These are phyloP conservation scores for Macadamia tetraphylla DNA, from an alignment of 164 flowering plant genomes.

Conservation along the genomic window DNA sequence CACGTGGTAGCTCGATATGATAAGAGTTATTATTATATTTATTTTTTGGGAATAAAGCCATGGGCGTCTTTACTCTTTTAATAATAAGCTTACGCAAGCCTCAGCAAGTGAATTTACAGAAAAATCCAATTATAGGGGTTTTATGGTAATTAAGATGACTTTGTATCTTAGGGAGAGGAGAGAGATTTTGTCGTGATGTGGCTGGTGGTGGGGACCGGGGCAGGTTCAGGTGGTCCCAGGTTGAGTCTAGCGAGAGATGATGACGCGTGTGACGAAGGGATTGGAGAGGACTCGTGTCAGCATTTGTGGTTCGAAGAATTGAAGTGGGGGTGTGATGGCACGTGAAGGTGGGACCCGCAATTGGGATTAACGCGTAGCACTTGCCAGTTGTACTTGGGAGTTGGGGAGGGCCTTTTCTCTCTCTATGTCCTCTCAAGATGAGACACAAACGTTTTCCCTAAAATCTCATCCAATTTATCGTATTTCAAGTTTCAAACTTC, in stretches of 20 bases:
- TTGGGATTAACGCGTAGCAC: conserved; percentile 9
- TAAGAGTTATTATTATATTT: no score
- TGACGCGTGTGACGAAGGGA: conserved; percentile 1
- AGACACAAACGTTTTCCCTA: neutral
- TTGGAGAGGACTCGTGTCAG: neutral
- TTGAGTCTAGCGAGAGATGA: conserved; percentile 8
- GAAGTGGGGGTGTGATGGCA: conserved; percentile 4
- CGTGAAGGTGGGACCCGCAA: conserved; percentile 17
- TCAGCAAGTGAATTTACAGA: no score
- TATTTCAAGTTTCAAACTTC: no score
- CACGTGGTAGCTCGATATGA: no score
- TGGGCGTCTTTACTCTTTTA: no score
- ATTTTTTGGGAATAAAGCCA: no score
- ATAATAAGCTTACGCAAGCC: no score
- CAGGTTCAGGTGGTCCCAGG: conserved; percentile 13
- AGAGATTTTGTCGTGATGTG: conserved; percentile 6
- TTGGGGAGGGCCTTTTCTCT: no score
- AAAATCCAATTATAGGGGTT: neutral
- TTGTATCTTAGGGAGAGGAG: neutral
- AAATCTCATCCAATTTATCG: neutral
- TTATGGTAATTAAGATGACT: neutral
- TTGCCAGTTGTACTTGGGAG: neutral
- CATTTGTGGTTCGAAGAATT: neutral
- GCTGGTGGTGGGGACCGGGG: conserved; percentile 2
- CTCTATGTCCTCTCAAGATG: neutral